phyloP scores from a whole-genome alignment of 1,139 yeast genomes.

The Kluyveromyces marxianus region DNA sequence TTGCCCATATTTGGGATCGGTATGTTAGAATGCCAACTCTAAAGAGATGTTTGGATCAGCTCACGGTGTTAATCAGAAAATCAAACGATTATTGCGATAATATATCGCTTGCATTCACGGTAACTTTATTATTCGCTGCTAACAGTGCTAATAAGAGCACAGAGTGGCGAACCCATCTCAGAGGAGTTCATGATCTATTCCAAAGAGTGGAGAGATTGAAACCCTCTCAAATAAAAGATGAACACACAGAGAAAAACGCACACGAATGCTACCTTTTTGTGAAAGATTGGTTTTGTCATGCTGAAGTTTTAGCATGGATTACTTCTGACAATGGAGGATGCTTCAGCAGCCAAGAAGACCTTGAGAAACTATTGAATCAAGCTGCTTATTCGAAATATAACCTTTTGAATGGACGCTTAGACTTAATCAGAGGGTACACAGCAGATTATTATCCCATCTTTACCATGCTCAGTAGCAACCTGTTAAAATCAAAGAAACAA shows the following conservation, averaged over 20 bases:
- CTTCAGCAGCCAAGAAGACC: conserved; percentile 3
- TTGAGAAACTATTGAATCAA: conserved; percentile 5
- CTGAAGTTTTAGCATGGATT: conserved; percentile 11
- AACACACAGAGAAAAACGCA: conserved; percentile 1
- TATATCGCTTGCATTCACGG: conserved; percentile 8
- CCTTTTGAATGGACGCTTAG: conserved; percentile 6
- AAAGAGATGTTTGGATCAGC: conserved; percentile 8
- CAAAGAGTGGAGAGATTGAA: conserved; percentile 2
- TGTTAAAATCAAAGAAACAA: conserved; percentile 5
- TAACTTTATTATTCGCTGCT: conserved; percentile 8
- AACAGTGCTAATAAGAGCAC: conserved; percentile 8
- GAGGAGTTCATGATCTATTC: conserved; percentile 7
- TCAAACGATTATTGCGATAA: conserved; percentile 6
- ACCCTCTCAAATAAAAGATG: conserved; percentile 2
- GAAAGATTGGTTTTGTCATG: conserved; percentile 10
- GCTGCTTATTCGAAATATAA: conserved; percentile 6
- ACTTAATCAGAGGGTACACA: conserved; percentile 8
- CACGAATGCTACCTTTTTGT: conserved; percentile 6
- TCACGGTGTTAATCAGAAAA: conserved; percentile 5
- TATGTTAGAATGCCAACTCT: conserved; percentile 11
- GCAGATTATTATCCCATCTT: conserved; percentile 7
- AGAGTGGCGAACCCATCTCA: conserved; percentile 11
- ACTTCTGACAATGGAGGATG: conserved; percentile 13
- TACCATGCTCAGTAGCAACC: conserved; percentile 3
- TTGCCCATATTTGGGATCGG: conserved; percentile 11